phyloP scores from a whole-genome alignment of 2,329 filamentous ascomycete genomes.

The Xenoacremonium recifei region DNA sequence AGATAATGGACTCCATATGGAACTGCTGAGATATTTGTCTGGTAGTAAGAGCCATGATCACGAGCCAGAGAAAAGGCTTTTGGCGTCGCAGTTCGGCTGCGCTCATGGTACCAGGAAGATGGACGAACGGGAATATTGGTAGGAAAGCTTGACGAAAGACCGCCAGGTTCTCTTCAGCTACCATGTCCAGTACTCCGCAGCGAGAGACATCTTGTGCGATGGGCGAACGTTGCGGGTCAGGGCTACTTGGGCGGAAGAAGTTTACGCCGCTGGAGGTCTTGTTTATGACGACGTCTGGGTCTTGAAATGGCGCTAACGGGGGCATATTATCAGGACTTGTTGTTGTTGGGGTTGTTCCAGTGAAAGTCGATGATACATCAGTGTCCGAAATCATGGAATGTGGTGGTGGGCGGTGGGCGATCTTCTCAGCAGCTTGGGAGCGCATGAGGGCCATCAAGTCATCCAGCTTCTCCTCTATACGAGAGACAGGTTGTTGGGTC shows the following conservation, averaged over 20 bases:
- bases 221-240: neutral
- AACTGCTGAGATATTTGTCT: slow-evolving; percentile 21
- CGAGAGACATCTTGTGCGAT: slow-evolving; percentile 9
- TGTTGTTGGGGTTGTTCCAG: too few relatives aligned
- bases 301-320: neutral
- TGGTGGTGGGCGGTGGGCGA: neutral
- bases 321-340: too few relatives aligned
- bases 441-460: slow-evolving; percentile 27
- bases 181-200: slow-evolving; percentile 1
- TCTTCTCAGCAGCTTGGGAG: slow-evolving; percentile 2
- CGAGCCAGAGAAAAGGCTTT: slow-evolving; percentile 38
- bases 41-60: slow-evolving; percentile 32
- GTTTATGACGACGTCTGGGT: slow-evolving; percentile 12
- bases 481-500: slow-evolving; percentile 1
- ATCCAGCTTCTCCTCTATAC: slow-evolving; percentile 24
- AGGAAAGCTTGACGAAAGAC: slow-evolving; percentile 13
- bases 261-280: slow-evolving; percentile 5
- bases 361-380: neutral
- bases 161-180: slow-evolving; percentile 10
- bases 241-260: slow-evolving; percentile 4
- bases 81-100: slow-evolving; percentile 26
- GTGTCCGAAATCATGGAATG: neutral
- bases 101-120: slow-evolving; percentile 15
- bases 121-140: slow-evolving; percentile 25
- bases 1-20: slow-evolving; percentile 20